phyloP scores from a whole-genome alignment of 2,329 filamentous ascomycete species.

The Penicillium sp. region DNA sequence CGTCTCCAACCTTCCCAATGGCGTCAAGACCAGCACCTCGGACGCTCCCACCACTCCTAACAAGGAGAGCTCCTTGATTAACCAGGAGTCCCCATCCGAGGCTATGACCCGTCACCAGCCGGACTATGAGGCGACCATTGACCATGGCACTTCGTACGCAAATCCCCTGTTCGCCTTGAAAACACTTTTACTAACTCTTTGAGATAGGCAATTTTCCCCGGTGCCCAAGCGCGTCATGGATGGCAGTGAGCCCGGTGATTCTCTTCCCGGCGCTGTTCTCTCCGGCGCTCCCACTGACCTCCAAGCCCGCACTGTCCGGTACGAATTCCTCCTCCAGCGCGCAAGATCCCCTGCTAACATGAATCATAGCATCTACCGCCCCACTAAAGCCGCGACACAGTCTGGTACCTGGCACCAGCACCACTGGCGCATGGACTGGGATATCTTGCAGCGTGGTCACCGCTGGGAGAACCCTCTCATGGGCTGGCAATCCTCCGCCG shows the following conservation, averaged over 20 bases:
- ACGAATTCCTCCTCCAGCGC: slow-evolving; percentile 37
- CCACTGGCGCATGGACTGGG: slow-evolving; percentile 98
- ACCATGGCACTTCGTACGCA: slow-evolving; percentile 87
- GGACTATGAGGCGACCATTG: slow-evolving; percentile 77
- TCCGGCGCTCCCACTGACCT: slow-evolving; percentile 93
- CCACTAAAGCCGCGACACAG: slow-evolving; percentile 92
- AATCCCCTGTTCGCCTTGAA: slow-evolving; percentile 1
- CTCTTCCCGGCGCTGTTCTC: slow-evolving; percentile 78
- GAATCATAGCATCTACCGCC: slow-evolving; percentile 81
- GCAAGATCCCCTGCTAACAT: background rate
- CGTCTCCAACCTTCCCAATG: slow-evolving; percentile 39
- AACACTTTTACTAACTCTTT: slow-evolving; percentile 29
- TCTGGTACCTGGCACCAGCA: slow-evolving; percentile 83
- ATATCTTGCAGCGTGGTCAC: slow-evolving; percentile 86
- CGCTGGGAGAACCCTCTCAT: slow-evolving; percentile 98
- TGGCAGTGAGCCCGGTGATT: slow-evolving; percentile 77
- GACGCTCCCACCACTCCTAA: slow-evolving; percentile 46
- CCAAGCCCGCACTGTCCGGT: slow-evolving; percentile 92
- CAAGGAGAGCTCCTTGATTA: slow-evolving; percentile 50
- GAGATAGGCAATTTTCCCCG: slow-evolving; percentile 77
- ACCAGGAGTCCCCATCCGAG: slow-evolving; percentile 52
- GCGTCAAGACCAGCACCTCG: slow-evolving; percentile 53
- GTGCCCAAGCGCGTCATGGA: slow-evolving; percentile 88
- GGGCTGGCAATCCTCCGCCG: slow-evolving; percentile 96
- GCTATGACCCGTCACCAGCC: slow-evolving; percentile 67